phyloP scores from a whole-genome alignment of 208 protist genomes.

The Crithidia thermophila region DNA sequence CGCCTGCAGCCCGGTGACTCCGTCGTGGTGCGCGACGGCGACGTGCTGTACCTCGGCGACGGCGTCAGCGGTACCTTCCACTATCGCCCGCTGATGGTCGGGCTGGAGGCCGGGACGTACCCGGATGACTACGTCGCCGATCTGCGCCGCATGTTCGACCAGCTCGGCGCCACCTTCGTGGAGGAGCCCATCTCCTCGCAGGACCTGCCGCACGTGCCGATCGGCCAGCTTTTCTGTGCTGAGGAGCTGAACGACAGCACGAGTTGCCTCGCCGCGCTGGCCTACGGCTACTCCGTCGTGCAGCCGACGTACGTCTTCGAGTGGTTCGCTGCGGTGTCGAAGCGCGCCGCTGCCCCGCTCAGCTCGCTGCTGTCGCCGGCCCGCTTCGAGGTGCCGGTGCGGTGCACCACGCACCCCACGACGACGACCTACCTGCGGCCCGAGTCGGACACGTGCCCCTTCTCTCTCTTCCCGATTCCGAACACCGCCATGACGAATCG shows the following conservation, averaged over 20 bases:
- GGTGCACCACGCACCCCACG: constrained; percentile 30
- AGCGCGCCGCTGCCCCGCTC: constrained; percentile 53
- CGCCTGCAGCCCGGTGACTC: constrained; percentile 38
- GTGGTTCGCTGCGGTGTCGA: constrained; percentile 78
- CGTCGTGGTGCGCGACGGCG: constrained; percentile 46
- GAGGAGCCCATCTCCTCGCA: constrained; percentile 27
- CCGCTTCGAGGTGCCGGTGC: constrained; percentile 66
- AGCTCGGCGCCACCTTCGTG: constrained; percentile 75
- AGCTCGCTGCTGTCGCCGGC: constrained; percentile 66
- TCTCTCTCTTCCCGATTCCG: constrained; percentile 76
- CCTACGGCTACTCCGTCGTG: constrained; percentile 73
- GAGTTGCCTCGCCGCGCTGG: constrained; percentile 61
- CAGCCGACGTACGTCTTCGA: constrained; percentile 75
- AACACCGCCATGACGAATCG: constrained; percentile 47
- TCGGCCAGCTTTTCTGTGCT: constrained; percentile 63
- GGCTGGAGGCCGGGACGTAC: constrained; percentile 48
- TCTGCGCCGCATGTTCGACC: constrained; percentile 55
- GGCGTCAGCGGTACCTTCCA: constrained; percentile 43
- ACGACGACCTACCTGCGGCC: constrained; percentile 63
- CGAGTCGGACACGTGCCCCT: constrained; percentile 71
- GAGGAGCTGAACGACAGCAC: constrained; percentile 61
- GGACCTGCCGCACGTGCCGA: constrained; percentile 39
- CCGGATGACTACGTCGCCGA: constrained; percentile 46
- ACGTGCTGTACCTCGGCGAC: constrained; percentile 54
- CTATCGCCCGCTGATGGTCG: constrained; percentile 79